Conservation (phyloP, 2,329 filamentous ascomycete genomes). For the Dactylellina sp. region DNA sequence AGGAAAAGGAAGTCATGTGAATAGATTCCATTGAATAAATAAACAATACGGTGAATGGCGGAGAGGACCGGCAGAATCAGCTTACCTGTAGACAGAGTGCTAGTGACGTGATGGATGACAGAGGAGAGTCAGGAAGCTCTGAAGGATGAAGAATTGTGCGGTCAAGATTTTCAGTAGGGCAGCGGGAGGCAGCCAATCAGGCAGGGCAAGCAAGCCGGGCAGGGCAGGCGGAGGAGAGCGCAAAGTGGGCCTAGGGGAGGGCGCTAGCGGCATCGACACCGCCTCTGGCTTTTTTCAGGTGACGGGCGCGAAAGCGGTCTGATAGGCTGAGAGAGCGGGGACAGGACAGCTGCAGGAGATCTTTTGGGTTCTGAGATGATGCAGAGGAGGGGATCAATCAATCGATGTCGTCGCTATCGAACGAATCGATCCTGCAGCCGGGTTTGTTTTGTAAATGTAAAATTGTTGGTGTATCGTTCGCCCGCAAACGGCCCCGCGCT, state of each 20-base stretch:
- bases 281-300: no score
- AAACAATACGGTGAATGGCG: no score
- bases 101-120: slow-evolving; percentile 24
- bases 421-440: no score
- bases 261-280: slow-evolving; percentile 3
- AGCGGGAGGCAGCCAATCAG: slow-evolving; percentile 9
- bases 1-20: not conserved
- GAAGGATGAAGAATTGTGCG: not conserved
- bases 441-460: no score
- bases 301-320: no score
- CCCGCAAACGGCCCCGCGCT: slow-evolving; percentile 10
- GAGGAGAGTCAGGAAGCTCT: no score
- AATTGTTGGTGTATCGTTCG: no score
- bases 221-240: not conserved
- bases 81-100: slow-evolving; percentile 22
- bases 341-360: not conserved
- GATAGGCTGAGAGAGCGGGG: slow-evolving; percentile 11
- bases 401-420: no score
- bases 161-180: slow-evolving; percentile 7
- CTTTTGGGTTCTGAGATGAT: no score
- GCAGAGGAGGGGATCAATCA: no score
- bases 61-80: not conserved
- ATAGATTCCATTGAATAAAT: no score
- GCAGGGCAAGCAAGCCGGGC: not conserved
- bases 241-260: slow-evolving; percentile 3